Conservation (phyloP, 2,329 filamentous ascomycete species). For the Pezicula rhizophila region DNA sequence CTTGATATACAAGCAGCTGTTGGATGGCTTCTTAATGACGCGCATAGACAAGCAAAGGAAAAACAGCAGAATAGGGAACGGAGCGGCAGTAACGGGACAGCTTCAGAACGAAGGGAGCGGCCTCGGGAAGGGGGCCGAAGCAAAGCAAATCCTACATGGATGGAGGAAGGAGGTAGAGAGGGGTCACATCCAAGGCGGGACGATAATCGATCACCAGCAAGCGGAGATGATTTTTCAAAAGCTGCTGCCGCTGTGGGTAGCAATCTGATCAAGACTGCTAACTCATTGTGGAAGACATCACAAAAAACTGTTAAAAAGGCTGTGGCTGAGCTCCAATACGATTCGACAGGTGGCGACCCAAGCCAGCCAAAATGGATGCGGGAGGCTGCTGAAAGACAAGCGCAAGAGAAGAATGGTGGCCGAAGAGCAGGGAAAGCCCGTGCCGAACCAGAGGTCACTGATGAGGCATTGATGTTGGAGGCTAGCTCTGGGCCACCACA, state of each 20-base stretch:
- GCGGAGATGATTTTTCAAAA: conserved; percentile 69
- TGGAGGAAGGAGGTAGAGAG: conserved; percentile 46
- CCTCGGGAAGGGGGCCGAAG: conserved; percentile 26
- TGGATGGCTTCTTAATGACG: conserved; percentile 79
- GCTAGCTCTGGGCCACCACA: conserved; percentile 51
- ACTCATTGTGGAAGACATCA: conserved; percentile 89
- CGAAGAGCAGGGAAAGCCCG: conserved; percentile 15
- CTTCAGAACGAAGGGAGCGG: conserved; percentile 21
- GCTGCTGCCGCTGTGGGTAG: conserved; percentile 76
- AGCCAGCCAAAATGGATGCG: conserved; percentile 95
- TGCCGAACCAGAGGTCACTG: conserved; percentile 42
- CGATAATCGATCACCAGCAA: conserved; percentile 50
- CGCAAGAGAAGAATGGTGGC: conserved; percentile 31
- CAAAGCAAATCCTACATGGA: conserved; percentile 52
- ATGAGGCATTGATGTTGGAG: conserved; percentile 78
- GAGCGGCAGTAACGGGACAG: conserved; percentile 12
- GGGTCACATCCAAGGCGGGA: conserved; percentile 39
- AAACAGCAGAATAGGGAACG: conserved; percentile 50
- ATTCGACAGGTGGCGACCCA: conserved; percentile 48
- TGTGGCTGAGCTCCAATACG: conserved; percentile 75
- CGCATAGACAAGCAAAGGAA: conserved; percentile 75
- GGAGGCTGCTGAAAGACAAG: conserved; percentile 42
- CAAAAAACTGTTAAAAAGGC: conserved; percentile 91
- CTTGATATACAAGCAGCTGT: conserved; percentile 81
- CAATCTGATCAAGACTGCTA: conserved; percentile 86